Percentiles rank a stretch among this genome's conserved stretches.
Conservation (phyloP, 306 rosid species). For the Biancaea sappan region DNA sequence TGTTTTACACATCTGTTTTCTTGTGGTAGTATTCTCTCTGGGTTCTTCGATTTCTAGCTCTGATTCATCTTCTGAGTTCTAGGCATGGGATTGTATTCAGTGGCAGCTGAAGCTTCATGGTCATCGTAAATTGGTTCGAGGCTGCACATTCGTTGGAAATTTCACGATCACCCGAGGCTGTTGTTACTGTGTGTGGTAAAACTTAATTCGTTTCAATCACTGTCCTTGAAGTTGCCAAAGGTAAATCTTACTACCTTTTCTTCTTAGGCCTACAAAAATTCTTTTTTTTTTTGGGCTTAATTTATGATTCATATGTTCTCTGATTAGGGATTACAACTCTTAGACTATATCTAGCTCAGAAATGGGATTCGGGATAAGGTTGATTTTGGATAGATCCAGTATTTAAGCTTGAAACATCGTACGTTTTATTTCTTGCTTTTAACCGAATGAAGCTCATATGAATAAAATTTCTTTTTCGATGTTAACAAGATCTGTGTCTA, state of each 20-base stretch:
- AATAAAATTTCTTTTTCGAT: neutral
- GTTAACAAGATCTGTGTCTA: neutral
- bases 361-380: neutral
- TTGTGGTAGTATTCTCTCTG: neutral
- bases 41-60: neutral
- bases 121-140: neutral
- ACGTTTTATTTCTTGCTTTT: neutral
- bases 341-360: neutral
- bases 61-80: neutral
- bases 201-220: neutral
- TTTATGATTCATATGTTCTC: neutral
- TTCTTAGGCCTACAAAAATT: too few relatives aligned
- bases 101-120: neutral
- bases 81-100: neutral
- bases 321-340: neutral
- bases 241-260: neutral
- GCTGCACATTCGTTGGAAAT: neutral
- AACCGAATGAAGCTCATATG: neutral
- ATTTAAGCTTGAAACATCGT: neutral
- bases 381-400: neutral
- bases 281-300: neutral
- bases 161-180: neutral
- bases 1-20: neutral
- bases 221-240: neutral
- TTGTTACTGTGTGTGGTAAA: neutral